phyloP scores from a whole-genome alignment of 1,139 yeast genomes.

The Chernovozyma sophiae-reginae region DNA sequence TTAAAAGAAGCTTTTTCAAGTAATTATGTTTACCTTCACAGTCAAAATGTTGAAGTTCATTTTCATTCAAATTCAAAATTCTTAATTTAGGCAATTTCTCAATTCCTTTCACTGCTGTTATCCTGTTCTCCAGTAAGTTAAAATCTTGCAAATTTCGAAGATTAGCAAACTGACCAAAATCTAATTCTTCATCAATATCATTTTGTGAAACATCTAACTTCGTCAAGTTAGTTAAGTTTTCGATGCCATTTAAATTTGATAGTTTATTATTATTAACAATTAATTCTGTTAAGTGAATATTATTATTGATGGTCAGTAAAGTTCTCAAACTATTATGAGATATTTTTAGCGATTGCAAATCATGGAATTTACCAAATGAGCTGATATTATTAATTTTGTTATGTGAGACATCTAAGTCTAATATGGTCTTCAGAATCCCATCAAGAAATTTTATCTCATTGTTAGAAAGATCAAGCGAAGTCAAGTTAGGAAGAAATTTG shows the following conservation, averaged over 20 bases:
- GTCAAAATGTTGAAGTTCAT: constrained; percentile 25
- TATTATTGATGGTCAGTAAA: constrained; percentile 26
- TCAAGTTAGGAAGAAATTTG: constrained; percentile 41
- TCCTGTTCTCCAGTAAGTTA: constrained; percentile 39
- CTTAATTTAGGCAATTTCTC: constrained; percentile 33
- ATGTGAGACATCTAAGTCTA: constrained; percentile 31
- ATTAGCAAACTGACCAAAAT: constrained; percentile 27
- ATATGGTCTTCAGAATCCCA: constrained; percentile 41
- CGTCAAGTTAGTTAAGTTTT: constrained; percentile 35
- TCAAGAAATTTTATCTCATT: constrained; percentile 43
- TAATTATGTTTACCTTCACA: constrained; percentile 21
- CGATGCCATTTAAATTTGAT: constrained; percentile 34
- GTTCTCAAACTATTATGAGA: constrained; percentile 34
- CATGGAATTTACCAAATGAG: constrained; percentile 34
- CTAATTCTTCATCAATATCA: constrained; percentile 31
- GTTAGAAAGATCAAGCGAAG: constrained; percentile 33
- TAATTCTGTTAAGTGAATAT: constrained; percentile 36
- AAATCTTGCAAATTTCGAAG: constrained; percentile 43
- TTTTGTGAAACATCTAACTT: constrained; percentile 43
- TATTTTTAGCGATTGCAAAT: constrained; percentile 43
- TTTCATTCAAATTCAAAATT: constrained; percentile 42
- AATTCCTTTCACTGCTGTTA: constrained; percentile 30
- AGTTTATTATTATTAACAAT: constrained; percentile 31
- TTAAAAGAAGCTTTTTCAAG: constrained; percentile 43
- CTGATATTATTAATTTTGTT: constrained; percentile 42